Base-by-base conservation (phyloP, 495 filamentous ascomycete species). In the Choiromyces venosus region DNA sequence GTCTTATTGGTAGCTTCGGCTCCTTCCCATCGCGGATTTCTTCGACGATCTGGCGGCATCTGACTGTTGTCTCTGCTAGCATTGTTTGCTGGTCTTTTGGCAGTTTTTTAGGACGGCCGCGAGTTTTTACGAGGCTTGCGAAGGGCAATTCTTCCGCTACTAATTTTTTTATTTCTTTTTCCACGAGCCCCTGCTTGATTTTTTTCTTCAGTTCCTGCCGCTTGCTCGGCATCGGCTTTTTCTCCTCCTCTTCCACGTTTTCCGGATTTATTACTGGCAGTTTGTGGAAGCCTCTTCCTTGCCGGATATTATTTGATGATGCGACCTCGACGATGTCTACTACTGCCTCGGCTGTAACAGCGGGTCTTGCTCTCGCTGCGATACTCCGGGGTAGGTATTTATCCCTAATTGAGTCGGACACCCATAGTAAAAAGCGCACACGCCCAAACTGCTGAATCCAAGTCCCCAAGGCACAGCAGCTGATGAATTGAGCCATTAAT, bases 381-480 rank as follows among this genome's bases (percentile, higher is more conserved):
- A 90, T 70, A 2, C 79, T 82, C 37, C 86, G 86, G 0, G 93
- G 91, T 5, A 89, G 44, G 8, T 86, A 56, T 2, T 69, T 19
- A 0, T 77, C 72, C 66, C 85, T 87, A 35, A 91, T 89, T 0
- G 82, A 74, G 39, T 86, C 80, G 0, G 82, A 79, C 7, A 87
- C 67, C 86, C 91, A 90, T 37, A 91, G 74, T 4, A 97, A 83
- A 83, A 94, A 87, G 68, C 93, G 87, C 10, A 94, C 89, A 9
- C 87, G 86, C 12, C 93, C 90, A 74, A 88, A 89, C 29, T 79
- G 83, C 65, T 91, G 89, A 69, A 90, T 87, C 25, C 86, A 79
- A 25, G 82, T 76, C 5, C 84, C 82, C 65, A 87, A 83, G 35
- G 84, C 76, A 33, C 72, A 72, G 33, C 71, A 68, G 19, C 73